These are phyloP conservation scores for Oenanthe sinensis DNA, from an alignment of 129 eudicot species.

Conservation along the genomic window DNA sequence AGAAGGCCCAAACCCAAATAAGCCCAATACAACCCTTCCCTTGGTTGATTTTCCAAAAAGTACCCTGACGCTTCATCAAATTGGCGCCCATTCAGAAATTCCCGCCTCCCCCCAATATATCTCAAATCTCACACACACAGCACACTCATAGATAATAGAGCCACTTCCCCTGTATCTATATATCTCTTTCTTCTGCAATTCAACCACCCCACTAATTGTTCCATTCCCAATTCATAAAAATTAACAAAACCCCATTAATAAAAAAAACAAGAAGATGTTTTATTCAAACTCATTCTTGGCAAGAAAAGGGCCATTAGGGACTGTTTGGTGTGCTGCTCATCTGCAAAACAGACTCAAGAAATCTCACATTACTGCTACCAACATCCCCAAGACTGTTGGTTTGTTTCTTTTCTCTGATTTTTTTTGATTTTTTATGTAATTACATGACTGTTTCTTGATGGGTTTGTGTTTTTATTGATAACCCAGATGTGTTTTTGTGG, in stretches of 20 bases:
- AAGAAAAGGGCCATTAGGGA: constrained; percentile 79
- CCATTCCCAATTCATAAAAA: background rate
- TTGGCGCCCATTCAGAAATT: background rate
- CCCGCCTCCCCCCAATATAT: constrained; percentile 1
- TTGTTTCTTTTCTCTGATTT: background rate
- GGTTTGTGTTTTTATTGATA: background rate
- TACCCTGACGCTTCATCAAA: background rate
- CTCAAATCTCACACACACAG: background rate
- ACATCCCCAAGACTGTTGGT: constrained; percentile 87
- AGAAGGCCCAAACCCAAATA: background rate
- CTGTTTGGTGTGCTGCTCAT: constrained; percentile 96
- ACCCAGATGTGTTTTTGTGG: background rate
- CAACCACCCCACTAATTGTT: background rate
- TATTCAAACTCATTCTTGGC: constrained; percentile 87
- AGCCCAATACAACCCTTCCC: background rate
- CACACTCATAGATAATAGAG: background rate
- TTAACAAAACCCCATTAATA: background rate
- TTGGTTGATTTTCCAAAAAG: background rate
- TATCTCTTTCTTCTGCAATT: background rate
- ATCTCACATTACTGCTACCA: constrained; percentile 54
- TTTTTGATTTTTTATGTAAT: background rate
- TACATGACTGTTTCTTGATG: background rate
- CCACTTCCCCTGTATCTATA: constrained; percentile 1
- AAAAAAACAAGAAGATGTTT: constrained; percentile 41
- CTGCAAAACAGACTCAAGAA: constrained; percentile 71